phyloP scores from a whole-genome alignment of 2,329 filamentous ascomycete genomes.

The Pyrenochaeta sp. region DNA sequence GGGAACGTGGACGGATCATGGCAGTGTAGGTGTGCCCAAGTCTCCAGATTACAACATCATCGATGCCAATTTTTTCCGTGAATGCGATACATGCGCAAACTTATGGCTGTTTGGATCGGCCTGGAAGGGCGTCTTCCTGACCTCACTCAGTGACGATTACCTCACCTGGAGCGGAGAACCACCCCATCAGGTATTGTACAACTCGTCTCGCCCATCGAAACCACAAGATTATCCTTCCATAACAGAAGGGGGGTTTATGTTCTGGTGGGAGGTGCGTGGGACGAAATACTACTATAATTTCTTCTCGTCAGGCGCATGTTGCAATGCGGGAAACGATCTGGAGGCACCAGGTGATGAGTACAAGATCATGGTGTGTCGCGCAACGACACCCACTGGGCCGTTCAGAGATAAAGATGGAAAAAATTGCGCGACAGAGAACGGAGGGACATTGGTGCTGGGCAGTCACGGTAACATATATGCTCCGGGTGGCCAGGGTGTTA shows the following conservation, averaged over 20 bases:
- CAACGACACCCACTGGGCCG: constrained; percentile 55
- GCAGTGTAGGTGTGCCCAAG: constrained; percentile 52
- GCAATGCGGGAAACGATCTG: constrained; percentile 56
- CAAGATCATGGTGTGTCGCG: constrained; percentile 68
- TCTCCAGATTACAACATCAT: constrained; percentile 57
- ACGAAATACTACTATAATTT: constrained; percentile 64
- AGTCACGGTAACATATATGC: constrained; percentile 55
- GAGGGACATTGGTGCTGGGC: constrained; percentile 66
- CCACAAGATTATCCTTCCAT: constrained; percentile 28
- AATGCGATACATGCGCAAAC: constrained; percentile 39
- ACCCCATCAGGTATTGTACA: constrained; percentile 8
- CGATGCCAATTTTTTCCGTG: constrained; percentile 54
- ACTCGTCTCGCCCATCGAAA: constrained; percentile 8
- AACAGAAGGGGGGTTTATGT: constrained; percentile 58
- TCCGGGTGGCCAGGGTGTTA: constrained; percentile 27
- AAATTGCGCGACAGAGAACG: constrained; percentile 57
- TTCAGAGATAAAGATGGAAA: constrained; percentile 51
- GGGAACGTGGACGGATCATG: constrained; percentile 66
- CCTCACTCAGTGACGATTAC: constrained; percentile 49
- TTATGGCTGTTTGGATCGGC: constrained; percentile 70
- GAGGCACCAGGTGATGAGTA: constrained; percentile 67
- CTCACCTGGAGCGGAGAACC: constrained; percentile 9
- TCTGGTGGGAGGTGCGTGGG: constrained; percentile 58
- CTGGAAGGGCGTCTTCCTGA: constrained; percentile 70
- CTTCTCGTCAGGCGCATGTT: constrained; percentile 66